Conservation (phyloP, 2,329 filamentous ascomycete genomes). For the Hypoxylon sp. region DNA sequence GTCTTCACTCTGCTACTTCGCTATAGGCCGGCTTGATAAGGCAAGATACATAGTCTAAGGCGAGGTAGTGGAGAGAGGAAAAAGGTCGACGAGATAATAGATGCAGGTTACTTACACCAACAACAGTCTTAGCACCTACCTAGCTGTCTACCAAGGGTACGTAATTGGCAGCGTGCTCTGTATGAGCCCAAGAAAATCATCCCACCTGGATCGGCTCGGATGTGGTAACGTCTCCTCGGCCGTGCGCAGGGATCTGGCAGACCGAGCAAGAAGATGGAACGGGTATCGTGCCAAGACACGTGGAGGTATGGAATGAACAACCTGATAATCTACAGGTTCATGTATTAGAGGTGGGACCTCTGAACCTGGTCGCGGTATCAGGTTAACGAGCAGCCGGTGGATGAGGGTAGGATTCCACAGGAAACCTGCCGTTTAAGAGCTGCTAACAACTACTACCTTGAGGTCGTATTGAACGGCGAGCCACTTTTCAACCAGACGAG, state of each 20-base stretch:
- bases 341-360: slow-evolving; percentile 14
- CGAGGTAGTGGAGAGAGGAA: slow-evolving; percentile 10
- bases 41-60: background rate
- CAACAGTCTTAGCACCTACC: background rate
- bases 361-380: background rate
- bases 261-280: background rate
- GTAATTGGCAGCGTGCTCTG: too few relatives aligned
- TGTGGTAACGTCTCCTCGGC: background rate
- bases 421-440: background rate
- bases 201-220: slow-evolving; percentile 16
- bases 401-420: background rate
- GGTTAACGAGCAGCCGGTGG: slow-evolving; percentile 1
- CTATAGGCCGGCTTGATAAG: background rate
- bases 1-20: background rate
- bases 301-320: slow-evolving; percentile 12
- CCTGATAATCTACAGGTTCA: background rate
- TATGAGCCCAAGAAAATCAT: background rate
- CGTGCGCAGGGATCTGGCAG: background rate
- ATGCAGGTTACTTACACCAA: background rate
- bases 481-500: background rate
- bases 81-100: background rate
- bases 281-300: slow-evolving; percentile 18
- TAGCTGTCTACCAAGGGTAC: too few relatives aligned
- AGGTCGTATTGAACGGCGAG: too few relatives aligned
- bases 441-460: too few relatives aligned